Evolutionary conservation across 2,329 filamentous ascomycete species (phyloP).

Genomic region (Cladosporium sp.): DNA sequence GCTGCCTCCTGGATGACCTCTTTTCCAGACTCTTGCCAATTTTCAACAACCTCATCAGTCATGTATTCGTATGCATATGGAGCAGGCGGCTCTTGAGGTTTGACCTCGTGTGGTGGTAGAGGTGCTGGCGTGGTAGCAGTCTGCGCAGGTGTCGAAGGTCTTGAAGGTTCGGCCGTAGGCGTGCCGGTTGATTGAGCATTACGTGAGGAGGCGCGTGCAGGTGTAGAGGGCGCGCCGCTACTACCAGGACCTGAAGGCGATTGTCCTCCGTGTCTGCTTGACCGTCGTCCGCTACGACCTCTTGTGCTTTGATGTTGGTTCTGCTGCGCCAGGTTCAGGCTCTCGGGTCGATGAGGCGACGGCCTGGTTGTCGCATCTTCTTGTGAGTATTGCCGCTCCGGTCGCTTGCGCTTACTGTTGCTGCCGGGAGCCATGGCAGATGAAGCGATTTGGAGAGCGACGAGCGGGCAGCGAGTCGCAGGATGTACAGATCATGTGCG

Average conservation of each 20-base stretch:
- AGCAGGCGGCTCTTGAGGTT: conserved; percentile 18
- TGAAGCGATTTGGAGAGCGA: not conserved
- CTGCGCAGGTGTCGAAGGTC: conserved; percentile 13
- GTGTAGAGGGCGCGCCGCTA: not conserved
- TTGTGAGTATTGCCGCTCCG: conserved; percentile 42
- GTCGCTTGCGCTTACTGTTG: conserved; percentile 53
- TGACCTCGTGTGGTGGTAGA: conserved; percentile 11
- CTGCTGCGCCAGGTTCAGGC: conserved; percentile 50
- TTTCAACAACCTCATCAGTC: conserved; percentile 62
- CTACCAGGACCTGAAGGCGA: conserved; percentile 3
- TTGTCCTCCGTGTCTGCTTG: conserved; percentile 1
- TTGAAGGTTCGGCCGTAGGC: conserved; percentile 9
- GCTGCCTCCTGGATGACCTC: conserved; percentile 64
- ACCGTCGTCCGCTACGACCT: conserved; percentile 13
- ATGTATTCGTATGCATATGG: conserved; percentile 70
- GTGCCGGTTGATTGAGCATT: not conserved
- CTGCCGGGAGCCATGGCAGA: conserved; percentile 26
- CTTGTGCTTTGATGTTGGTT: conserved; percentile 33
- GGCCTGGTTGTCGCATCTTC: conserved; percentile 41
- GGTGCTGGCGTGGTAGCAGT: conserved; percentile 14
- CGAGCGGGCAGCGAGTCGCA: conserved; percentile 6
- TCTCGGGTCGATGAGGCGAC: conserved; percentile 50
- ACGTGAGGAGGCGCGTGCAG: not conserved
- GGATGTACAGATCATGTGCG: conserved; percentile 2
- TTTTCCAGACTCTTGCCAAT: conserved; percentile 66